phyloP scores from a whole-genome alignment of 768 basidiomycete species.

The Boletus bicolor region DNA sequence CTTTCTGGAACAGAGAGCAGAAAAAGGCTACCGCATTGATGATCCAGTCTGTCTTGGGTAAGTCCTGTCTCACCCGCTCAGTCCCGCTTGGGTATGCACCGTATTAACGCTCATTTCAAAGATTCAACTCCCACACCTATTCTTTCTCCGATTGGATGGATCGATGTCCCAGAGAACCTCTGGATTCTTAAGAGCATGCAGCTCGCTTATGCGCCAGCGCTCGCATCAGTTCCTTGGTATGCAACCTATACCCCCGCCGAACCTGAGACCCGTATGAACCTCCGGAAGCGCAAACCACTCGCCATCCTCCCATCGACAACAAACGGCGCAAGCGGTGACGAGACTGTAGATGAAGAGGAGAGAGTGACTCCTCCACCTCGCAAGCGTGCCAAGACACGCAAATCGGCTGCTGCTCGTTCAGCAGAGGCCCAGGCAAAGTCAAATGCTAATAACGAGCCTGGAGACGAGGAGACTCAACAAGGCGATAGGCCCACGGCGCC shows the following conservation, averaged over 20 bases:
- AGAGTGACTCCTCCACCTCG: conserved; percentile 27
- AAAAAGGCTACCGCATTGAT: conserved; percentile 47
- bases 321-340: conserved; percentile 37
- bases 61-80: conserved; percentile 25
- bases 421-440: conserved; percentile 6
- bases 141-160: conserved; percentile 36
- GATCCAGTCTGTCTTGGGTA: conserved; percentile 54
- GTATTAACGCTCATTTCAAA: conserved; percentile 13
- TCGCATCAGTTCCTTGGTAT: conserved; percentile 28
- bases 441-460: conserved; percentile 1
- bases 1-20: conserved; percentile 58
- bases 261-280: conserved; percentile 32
- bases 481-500: neutral
- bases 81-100: neutral
- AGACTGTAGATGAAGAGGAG: conserved; percentile 31
- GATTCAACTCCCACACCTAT: conserved; percentile 32
- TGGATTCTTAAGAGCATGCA: conserved; percentile 34
- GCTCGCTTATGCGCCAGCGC: conserved; percentile 25
- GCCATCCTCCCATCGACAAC: conserved; percentile 13
- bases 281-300: conserved; percentile 31
- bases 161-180: conserved; percentile 32
- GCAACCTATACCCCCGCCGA: conserved; percentile 30
- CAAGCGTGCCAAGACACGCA: conserved; percentile 31
- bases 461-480: conserved; percentile 4
- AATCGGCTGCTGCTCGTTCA: conserved; percentile 11